Base-by-base conservation (phyloP, 148 eudicot species). In the Nepenthes gracilis region DNA sequence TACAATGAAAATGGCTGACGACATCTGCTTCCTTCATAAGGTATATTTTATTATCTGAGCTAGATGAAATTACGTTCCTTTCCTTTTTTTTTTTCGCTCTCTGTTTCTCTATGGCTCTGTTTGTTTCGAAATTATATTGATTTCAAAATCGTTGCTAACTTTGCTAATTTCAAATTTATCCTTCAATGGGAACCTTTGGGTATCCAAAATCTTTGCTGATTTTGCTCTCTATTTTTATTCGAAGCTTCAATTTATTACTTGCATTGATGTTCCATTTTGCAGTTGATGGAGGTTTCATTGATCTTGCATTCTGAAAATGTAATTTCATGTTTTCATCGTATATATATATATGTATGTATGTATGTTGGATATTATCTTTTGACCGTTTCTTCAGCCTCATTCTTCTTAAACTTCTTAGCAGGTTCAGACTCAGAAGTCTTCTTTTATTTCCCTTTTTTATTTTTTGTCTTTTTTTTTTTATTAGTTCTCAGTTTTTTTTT, bases 371-470 rank as follows among this genome's bases (percentile, higher is more conserved):
- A 45, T 36, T 3, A 12, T 36, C 32, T 40, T 71, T 64, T 65
- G 78, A 74, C 78, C 78, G 8, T 35, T 74, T 74, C 78, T 61
- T 52, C 43, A 65, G 78, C 78, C 74, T 53, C 33, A 45, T 69
- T 69, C 69, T 54, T 65, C 78, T 69, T 58, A 43, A 47, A 23
- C 14, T 37, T 35, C 48, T 23, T 52, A 53, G 36, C 54, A 43
- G 49, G 64, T 64, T 57, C 43, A 35, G 59, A 64, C 23, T 65
- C 64, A 61, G 14, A 52, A 34, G 13, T 43, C 36, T 35, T 40
- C 32, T 12, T 14, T 23, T 23, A 23, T 35, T 57, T 48, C 14
- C 33, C 52, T 36, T 59, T 64, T 6, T 14, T 13, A 47, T 45
- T 12, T 62, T 15, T 9, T 49, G 37, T 11, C 45, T 12, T 10